These are phyloP conservation scores for Phytophthora palmivora DNA, from an alignment of 352 stramenopile species.

Conservation along the genomic window DNA sequence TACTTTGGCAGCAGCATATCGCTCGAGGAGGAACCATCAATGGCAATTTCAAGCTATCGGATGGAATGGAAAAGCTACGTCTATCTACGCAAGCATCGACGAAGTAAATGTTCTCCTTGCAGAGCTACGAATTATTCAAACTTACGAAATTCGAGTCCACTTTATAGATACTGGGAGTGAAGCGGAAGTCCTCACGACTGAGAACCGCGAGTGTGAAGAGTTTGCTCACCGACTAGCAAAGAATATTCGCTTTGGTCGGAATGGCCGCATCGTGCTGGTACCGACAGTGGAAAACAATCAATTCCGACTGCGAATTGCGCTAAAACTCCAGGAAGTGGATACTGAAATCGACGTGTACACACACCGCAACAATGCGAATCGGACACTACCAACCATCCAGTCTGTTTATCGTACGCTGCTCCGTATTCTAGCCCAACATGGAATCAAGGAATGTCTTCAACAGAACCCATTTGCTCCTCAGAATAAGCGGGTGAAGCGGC, in stretches of 20 bases:
- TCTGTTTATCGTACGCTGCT: slow-evolving; percentile 60
- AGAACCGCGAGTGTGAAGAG: slow-evolving; percentile 36
- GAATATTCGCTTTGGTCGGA: slow-evolving; percentile 72
- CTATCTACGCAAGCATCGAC: slow-evolving; percentile 59
- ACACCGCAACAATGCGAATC: slow-evolving; percentile 34
- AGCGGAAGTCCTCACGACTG: slow-evolving; percentile 3
- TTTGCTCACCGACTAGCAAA: slow-evolving; percentile 56
- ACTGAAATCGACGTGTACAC: slow-evolving; percentile 55
- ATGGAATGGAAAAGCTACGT: slow-evolving; percentile 43
- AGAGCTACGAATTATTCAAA: slow-evolving; percentile 60
- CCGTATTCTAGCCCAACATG: slow-evolving; percentile 50
- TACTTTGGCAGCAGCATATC: slow-evolving; percentile 55
- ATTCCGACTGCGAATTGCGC: slow-evolving; percentile 39
- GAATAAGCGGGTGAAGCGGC: slow-evolving; percentile 52
- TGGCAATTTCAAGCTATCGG: slow-evolving; percentile 66
- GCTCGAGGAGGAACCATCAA: slow-evolving; percentile 53
- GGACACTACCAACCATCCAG: slow-evolving; percentile 53
- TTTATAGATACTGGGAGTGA: slow-evolving; percentile 24
- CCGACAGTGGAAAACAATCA: slow-evolving; percentile 14
- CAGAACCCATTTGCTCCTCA: slow-evolving; percentile 63
- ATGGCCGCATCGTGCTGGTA: slow-evolving; percentile 55
- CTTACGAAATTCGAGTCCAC: slow-evolving; percentile 63
- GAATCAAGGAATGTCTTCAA: slow-evolving; percentile 74
- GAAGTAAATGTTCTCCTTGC: slow-evolving; percentile 60
- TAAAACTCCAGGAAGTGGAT: slow-evolving; percentile 51